phyloP scores from a whole-genome alignment of 148 eudicot genomes.

The Fagopyrum tataricum region DNA sequence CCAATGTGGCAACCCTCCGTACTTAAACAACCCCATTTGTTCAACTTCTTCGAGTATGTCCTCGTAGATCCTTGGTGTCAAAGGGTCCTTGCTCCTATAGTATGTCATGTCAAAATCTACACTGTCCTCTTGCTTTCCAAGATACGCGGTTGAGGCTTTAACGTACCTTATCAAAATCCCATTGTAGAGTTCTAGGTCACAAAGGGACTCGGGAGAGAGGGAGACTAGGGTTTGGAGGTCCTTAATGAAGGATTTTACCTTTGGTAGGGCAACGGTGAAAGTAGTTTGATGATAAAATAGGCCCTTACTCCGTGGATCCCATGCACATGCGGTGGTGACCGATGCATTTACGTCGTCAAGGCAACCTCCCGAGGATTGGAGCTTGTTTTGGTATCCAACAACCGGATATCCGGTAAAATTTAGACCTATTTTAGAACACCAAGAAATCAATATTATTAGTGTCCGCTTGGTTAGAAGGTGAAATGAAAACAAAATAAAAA shows the following conservation, averaged over 20 bases:
- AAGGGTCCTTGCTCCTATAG: conserved; percentile 59
- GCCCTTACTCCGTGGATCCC: conserved; percentile 54
- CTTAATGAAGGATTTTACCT: conserved; percentile 50
- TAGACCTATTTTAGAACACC: conserved; percentile 19
- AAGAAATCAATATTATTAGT: not conserved
- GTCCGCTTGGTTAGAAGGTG: no score
- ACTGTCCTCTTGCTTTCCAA: conserved; percentile 63
- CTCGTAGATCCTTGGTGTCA: conserved; percentile 42
- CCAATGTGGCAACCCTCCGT: conserved; percentile 77
- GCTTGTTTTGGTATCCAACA: conserved; percentile 54
- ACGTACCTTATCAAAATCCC: conserved; percentile 79
- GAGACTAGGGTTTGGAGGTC: conserved; percentile 57
- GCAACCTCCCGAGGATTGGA: conserved; percentile 75
- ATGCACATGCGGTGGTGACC: conserved; percentile 47
- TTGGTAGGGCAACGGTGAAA: conserved; percentile 41
- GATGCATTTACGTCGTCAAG: conserved; percentile 26
- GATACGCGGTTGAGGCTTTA: conserved; percentile 56
- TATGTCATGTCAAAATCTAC: conserved; percentile 78
- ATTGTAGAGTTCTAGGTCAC: conserved; percentile 46
- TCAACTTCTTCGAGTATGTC: conserved; percentile 72
- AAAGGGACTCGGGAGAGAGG: conserved; percentile 45
- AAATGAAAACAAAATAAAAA: no score
- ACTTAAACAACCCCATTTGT: conserved; percentile 71
- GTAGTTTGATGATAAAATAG: conserved; percentile 49
- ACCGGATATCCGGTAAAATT: conserved; percentile 58